phyloP scores from a whole-genome alignment of 2,329 filamentous ascomycete genomes.

The Cladophialophora exuberans region DNA sequence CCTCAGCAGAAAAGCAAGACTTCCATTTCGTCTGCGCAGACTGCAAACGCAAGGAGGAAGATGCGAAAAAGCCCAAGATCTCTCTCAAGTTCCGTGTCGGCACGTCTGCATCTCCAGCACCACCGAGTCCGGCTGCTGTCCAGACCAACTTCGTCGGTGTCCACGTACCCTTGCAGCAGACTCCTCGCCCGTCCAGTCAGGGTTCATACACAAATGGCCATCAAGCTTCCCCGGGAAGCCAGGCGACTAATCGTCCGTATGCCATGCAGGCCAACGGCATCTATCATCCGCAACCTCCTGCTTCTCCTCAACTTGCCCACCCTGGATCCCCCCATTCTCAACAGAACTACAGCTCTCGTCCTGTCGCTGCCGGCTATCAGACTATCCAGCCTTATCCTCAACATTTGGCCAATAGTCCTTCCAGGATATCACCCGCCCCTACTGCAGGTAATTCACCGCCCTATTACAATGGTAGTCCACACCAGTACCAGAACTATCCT shows the following conservation, averaged over 20 bases:
- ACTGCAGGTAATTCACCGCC: slow-evolving; percentile 30
- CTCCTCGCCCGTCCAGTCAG: slow-evolving; percentile 6
- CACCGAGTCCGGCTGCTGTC: slow-evolving; percentile 23
- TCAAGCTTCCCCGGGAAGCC: slow-evolving; percentile 26
- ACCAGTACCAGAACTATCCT: slow-evolving; percentile 33
- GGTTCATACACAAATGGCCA: slow-evolving; percentile 30
- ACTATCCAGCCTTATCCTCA: slow-evolving; percentile 37
- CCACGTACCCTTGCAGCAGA: slow-evolving; percentile 16
- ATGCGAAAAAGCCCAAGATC: slow-evolving; percentile 64
- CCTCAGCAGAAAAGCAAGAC: slow-evolving; percentile 79
- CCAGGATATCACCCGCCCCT: slow-evolving; percentile 30
- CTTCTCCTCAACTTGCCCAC: slow-evolving; percentile 6
- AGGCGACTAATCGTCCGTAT: slow-evolving; percentile 3
- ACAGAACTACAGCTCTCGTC: slow-evolving; percentile 21
- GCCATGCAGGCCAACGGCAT: slow-evolving; percentile 18
- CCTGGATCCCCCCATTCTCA: not conserved
- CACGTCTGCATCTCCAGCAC: slow-evolving; percentile 33
- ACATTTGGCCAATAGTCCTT: slow-evolving; percentile 37
- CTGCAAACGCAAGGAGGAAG: slow-evolving; percentile 71
- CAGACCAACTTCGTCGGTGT: slow-evolving; percentile 19
- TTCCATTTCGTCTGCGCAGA: slow-evolving; percentile 84
- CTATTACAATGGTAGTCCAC: slow-evolving; percentile 25
- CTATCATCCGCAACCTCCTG: slow-evolving; percentile 34
- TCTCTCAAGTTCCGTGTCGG: slow-evolving; percentile 62
- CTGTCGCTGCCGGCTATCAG: slow-evolving; percentile 10